A percentile compares a stretch with the other conserved stretches of the same genome.
Evolutionary conservation across 257 asterid genomes (phyloP).

Genomic region (Verbena officinalis): DNA sequence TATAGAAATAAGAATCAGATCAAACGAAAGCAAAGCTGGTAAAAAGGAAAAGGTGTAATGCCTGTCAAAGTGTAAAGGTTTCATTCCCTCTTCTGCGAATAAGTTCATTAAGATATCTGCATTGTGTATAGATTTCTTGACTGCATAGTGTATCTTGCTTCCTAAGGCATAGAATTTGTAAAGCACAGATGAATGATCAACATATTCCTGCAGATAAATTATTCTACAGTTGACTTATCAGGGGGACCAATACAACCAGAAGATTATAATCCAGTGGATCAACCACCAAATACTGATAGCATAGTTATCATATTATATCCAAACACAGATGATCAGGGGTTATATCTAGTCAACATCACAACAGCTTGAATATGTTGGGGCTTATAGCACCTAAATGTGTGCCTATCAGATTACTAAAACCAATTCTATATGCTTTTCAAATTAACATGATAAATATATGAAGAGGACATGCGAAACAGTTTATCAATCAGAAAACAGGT

Average conservation of each 20-base stretch:
- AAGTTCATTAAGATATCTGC: slow-evolving; percentile 65
- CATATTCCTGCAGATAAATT: slow-evolving; percentile 76
- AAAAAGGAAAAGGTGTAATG: slow-evolving; percentile 28
- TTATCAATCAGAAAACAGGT: slow-evolving; percentile 20
- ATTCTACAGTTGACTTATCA: slow-evolving; percentile 11
- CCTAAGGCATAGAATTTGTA: slow-evolving; percentile 94
- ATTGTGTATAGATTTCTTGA: slow-evolving; percentile 89
- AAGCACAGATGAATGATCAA: slow-evolving; percentile 87
- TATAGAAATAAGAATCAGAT: slow-evolving; percentile 23
- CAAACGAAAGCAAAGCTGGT: slow-evolving; percentile 5
- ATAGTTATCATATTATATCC: neutral
- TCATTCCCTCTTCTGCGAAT: slow-evolving; percentile 52
- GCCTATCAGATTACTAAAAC: slow-evolving; percentile 7
- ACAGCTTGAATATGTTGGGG: slow-evolving; percentile 8
- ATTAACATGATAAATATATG: slow-evolving; percentile 9
- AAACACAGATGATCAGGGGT: slow-evolving; percentile 19
- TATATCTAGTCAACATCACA: neutral
- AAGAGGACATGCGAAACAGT: neutral
- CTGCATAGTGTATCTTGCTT: slow-evolving; percentile 65
- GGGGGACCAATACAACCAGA: slow-evolving; percentile 23
- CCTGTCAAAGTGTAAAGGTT: slow-evolving; percentile 93
- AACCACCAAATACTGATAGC: slow-evolving; percentile 14
- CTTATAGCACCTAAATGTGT: slow-evolving; percentile 11
- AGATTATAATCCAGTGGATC: slow-evolving; percentile 25
- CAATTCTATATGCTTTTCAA: slow-evolving; percentile 1